These are phyloP conservation scores for Alternaria tenuissima DNA, from an alignment of 2,329 filamentous ascomycete genomes.

Conservation along the genomic window DNA sequence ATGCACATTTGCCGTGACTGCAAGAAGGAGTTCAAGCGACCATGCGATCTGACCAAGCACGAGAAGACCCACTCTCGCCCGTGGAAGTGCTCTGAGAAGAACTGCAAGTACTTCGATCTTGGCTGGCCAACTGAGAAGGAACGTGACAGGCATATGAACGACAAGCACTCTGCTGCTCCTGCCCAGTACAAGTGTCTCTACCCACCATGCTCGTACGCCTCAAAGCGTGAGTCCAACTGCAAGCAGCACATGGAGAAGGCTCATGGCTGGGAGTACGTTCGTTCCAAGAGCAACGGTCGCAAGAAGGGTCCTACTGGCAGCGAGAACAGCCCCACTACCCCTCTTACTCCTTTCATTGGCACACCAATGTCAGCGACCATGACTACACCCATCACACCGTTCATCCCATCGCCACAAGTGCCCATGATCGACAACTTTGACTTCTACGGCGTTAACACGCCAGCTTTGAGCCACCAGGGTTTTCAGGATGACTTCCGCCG, in stretches of 20 bases:
- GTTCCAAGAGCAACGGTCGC: conserved; percentile 85
- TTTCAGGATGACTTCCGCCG: conserved; percentile 49
- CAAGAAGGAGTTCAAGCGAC: conserved; percentile 88
- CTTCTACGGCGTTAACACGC: conserved; percentile 44
- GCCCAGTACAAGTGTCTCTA: conserved; percentile 84
- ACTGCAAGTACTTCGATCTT: conserved; percentile 88
- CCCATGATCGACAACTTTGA: conserved; percentile 47
- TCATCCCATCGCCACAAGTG: conserved; percentile 53
- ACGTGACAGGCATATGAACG: conserved; percentile 92
- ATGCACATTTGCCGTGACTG: conserved; percentile 84
- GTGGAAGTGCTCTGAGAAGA: conserved; percentile 85
- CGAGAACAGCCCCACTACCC: conserved; percentile 40
- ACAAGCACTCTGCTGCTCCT: conserved; percentile 87
- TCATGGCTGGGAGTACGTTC: conserved; percentile 87
- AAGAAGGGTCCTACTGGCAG: conserved; percentile 43
- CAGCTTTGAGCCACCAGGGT: conserved; percentile 37
- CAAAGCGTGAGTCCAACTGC: conserved; percentile 95
- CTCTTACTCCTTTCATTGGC: conserved; percentile 48
- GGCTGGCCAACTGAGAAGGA: conserved; percentile 99
- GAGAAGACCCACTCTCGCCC: conserved; percentile 97
- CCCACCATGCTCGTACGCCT: conserved; percentile 87
- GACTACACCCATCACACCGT: conserved; percentile 50
- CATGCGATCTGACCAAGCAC: conserved; percentile 98
- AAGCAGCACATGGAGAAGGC: conserved; percentile 99
- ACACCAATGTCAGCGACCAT: conserved; percentile 48